Percentiles rank a stretch among this genome's conserved stretches.
phyloP scores from a whole-genome alignment of 352 stramenopile genomes.

The Phytophthora agathidicida region DNA sequence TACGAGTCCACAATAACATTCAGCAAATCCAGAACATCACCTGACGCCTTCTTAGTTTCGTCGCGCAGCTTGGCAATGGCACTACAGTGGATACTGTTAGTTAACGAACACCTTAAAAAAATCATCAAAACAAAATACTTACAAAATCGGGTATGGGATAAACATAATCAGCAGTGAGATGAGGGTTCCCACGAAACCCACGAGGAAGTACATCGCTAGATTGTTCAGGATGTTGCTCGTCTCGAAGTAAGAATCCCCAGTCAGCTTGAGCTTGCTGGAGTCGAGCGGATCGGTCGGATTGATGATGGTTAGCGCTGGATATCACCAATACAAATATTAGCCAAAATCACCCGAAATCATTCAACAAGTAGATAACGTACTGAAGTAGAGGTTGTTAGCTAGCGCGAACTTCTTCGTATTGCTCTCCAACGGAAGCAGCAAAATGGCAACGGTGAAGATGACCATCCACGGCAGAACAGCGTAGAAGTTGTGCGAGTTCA shows the following conservation, averaged over 20 bases:
- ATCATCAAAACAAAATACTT: slow-evolving; percentile 24
- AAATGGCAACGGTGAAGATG: slow-evolving; percentile 66
- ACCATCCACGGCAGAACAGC: slow-evolving; percentile 76
- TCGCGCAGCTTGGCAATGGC: slow-evolving; percentile 58
- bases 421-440: slow-evolving; percentile 72
- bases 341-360: no score
- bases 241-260: slow-evolving; percentile 52
- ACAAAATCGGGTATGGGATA: slow-evolving; percentile 82
- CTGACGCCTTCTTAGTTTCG: slow-evolving; percentile 53
- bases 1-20: slow-evolving; percentile 88
- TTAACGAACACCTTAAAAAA: not conserved
- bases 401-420: slow-evolving; percentile 89
- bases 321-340: slow-evolving; percentile 2
- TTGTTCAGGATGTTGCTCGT: slow-evolving; percentile 77
- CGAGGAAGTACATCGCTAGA: slow-evolving; percentile 77
- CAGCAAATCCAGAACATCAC: slow-evolving; percentile 71
- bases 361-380: slow-evolving; percentile 34
- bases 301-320: slow-evolving; percentile 73
- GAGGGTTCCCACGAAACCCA: slow-evolving; percentile 71
- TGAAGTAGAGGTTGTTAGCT: slow-evolving; percentile 87
- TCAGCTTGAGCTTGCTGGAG: slow-evolving; percentile 49
- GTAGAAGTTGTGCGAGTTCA: slow-evolving; percentile 82
- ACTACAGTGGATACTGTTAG: slow-evolving; percentile 26
- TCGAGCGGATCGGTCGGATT: slow-evolving; percentile 67
- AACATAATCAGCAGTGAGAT: slow-evolving; percentile 80